Percentiles rank a stretch among this genome's conserved stretches.
These are phyloP conservation scores for Penicillium olsonii DNA, from an alignment of 2,329 filamentous ascomycete genomes.

Conservation along the genomic window DNA sequence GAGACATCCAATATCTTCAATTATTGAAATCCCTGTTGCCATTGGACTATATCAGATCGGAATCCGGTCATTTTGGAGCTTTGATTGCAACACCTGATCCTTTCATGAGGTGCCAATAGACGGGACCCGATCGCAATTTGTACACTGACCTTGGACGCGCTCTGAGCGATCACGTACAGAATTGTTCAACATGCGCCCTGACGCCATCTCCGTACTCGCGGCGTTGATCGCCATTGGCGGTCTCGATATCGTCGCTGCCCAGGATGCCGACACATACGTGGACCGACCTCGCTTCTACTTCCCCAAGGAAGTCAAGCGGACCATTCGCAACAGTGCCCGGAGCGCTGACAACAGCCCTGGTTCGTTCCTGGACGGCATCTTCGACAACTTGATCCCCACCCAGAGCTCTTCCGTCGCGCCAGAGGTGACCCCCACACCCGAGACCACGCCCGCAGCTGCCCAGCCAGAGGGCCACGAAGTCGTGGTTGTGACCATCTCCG, in stretches of 20 bases:
- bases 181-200: constrained; percentile 32
- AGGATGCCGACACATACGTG: constrained; percentile 27
- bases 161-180: constrained; percentile 7
- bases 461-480: constrained; percentile 16
- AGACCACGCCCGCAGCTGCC: neutral
- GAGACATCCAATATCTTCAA: constrained; percentile 15
- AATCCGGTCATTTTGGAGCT: constrained; percentile 3
- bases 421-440: neutral
- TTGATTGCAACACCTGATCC: neutral
- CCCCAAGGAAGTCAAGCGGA: constrained; percentile 35
- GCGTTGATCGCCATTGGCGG: constrained; percentile 37
- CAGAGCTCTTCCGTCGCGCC: neutral
- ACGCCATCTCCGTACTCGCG: constrained; percentile 31
- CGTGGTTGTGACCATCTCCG: constrained; percentile 21
- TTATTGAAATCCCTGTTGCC: neutral
- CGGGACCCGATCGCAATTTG: constrained; percentile 17
- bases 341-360: neutral
- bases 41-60: constrained; percentile 3
- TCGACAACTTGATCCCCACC: constrained; percentile 3
- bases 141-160: constrained; percentile 14
- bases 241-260: constrained; percentile 35
- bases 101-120: constrained; percentile 20
- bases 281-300: constrained; percentile 39
- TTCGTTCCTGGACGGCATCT: neutral
- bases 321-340: constrained; percentile 10